These are phyloP conservation scores for Aegilops tauschii DNA, from an alignment of 176 grass and related monocot genomes.

Conservation along the genomic window DNA sequence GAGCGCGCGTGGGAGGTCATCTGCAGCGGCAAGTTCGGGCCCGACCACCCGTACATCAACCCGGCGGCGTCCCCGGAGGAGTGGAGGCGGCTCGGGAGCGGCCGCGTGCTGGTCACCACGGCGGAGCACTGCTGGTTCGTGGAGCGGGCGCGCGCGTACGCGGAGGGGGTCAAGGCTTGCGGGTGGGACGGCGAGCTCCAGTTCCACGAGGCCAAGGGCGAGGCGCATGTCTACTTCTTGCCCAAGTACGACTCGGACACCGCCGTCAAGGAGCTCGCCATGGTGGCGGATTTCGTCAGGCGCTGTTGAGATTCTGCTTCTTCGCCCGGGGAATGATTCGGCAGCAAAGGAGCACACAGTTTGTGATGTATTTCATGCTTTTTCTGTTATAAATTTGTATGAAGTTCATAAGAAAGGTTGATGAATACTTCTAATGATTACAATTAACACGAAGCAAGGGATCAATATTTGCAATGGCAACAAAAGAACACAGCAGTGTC, in stretches of 20 bases:
- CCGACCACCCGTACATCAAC: slow-evolving; percentile 48
- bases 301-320: neutral
- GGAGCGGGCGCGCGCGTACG: slow-evolving; percentile 65
- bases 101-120: slow-evolving; percentile 66
- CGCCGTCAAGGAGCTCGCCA: slow-evolving; percentile 54
- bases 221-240: slow-evolving; percentile 62
- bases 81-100: slow-evolving; percentile 46
- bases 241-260: slow-evolving; percentile 46
- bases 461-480: too few relatives aligned
- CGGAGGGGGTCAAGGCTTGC: slow-evolving; percentile 49
- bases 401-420: too few relatives aligned
- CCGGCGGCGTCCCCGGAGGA: slow-evolving; percentile 46
- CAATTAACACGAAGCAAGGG: too few relatives aligned
- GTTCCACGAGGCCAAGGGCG: slow-evolving; percentile 55
- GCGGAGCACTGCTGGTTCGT: slow-evolving; percentile 62
- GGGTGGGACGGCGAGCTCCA: slow-evolving; percentile 62
- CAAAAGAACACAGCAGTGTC: too few relatives aligned
- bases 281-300: slow-evolving; percentile 48
- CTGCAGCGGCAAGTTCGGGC: slow-evolving; percentile 39
- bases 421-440: too few relatives aligned
- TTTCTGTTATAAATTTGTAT: too few relatives aligned
- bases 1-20: slow-evolving; percentile 51
- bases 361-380: neutral
- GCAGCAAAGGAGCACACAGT: neutral
- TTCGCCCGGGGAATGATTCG: neutral